Base-by-base conservation (phyloP, 352 stramenopile genomes). In the Phytophthora sp. region DNA sequence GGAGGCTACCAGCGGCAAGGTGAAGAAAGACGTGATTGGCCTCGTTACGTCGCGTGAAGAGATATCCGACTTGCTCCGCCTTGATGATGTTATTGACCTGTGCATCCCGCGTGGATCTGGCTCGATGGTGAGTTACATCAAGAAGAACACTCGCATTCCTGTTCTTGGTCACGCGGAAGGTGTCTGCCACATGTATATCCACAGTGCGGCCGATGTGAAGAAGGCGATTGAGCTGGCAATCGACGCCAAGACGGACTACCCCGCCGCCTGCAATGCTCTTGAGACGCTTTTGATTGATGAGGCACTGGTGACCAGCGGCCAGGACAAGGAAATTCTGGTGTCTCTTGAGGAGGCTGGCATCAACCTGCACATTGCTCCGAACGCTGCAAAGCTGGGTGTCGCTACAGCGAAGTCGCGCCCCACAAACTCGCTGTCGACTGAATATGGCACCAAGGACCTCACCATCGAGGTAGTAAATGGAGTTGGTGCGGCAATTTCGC, bases 211-310 rank as follows among this genome's bases (percentile, higher is more conserved):
- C 13, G 81, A 96, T 52, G 53, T 96, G 13, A 77, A 79, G 15
- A 96, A 94, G 65, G 95, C 96, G 3, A 79, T 72, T 32, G 80
- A 88, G 51, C 82, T 99, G 38, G 88, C 92, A n/a, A 86, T 99
- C 21, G 97, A 99, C 76, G 87, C 96, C 54, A 99, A 99, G 87
- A 98, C 92, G 20, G 95, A 99, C 69, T 99, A 99, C 76, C 96
- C 97, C 2, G 96, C 96, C 5, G 97, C 97, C 5, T 99, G 97
- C 74, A 99, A 99, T 67, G 96, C 97, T 6, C 87, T 98, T 44
- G 97, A 99, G 74, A 99, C 96, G 38, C 74, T 99, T 18, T 74
- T 99, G 13, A 60, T 99, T 1, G 94, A 99, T 76, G 87, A 92
- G 38, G 68, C 87, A 38, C 83, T 95, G n/a, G 73, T 98, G 12